These are phyloP conservation scores for Flueggea neowawraea DNA, from an alignment of 441 rosid species.

Conservation along the genomic window DNA sequence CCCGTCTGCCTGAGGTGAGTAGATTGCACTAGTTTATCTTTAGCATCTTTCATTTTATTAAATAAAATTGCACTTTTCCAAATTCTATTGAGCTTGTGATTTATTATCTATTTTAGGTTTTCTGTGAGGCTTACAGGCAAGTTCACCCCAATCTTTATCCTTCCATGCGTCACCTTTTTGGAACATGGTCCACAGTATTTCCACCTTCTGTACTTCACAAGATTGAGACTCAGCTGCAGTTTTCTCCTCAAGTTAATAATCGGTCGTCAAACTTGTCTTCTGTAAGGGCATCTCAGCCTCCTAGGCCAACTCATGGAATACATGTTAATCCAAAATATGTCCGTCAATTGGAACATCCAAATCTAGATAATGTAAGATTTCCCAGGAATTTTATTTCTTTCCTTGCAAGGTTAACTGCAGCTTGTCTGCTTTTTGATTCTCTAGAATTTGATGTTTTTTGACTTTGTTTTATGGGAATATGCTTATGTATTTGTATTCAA, in stretches of 20 bases:
- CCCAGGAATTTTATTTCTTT: slow-evolving; percentile 8
- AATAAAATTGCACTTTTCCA: not conserved
- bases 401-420: not conserved
- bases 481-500: not conserved
- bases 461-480: not conserved
- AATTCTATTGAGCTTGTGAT: slow-evolving; percentile 3
- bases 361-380: slow-evolving; percentile 68
- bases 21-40: slow-evolving; percentile 2
- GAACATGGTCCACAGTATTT: slow-evolving; percentile 94
- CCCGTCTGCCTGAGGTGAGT: slow-evolving; percentile 93
- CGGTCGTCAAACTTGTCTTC: slow-evolving; percentile 47
- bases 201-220: slow-evolving; percentile 62
- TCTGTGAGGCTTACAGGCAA: slow-evolving; percentile 75
- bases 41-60: not conserved
- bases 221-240: slow-evolving; percentile 70
- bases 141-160: slow-evolving; percentile 61
- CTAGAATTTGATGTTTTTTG: not conserved
- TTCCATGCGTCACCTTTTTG: slow-evolving; percentile 93
- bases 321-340: slow-evolving; percentile 97
- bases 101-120: slow-evolving; percentile 51
- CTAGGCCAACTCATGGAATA: slow-evolving; percentile 79
- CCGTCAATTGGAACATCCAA: slow-evolving; percentile 75
- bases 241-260: slow-evolving; percentile 44
- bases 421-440: not conserved
- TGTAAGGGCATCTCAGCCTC: slow-evolving; percentile 58